phyloP scores from a whole-genome alignment of 768 basidiomycete species.

The Dacryopinax primogenitus region DNA sequence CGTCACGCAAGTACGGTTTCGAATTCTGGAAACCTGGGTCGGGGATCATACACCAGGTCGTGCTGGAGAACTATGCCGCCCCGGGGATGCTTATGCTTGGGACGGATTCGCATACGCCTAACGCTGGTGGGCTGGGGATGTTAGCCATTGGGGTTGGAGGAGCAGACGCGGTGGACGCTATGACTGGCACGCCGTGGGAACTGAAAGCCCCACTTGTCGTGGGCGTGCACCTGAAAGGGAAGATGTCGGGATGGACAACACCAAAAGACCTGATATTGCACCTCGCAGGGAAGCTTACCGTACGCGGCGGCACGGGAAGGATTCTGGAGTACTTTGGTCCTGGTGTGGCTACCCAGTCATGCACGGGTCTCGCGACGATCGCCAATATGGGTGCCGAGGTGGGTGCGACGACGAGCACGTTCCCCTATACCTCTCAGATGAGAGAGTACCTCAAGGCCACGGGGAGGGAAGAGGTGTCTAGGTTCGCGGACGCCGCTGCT shows the following conservation, averaged over 20 bases:
- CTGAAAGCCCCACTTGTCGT: slow-evolving; percentile 78
- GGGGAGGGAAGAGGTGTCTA: slow-evolving; percentile 71
- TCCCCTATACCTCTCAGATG: slow-evolving; percentile 91
- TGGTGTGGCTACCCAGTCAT: slow-evolving; percentile 77
- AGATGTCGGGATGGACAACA: slow-evolving; percentile 81
- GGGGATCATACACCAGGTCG: slow-evolving; percentile 94
- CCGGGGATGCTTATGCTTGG: slow-evolving; percentile 89
- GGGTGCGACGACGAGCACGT: slow-evolving; percentile 98
- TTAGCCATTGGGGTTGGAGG: slow-evolving; percentile 98
- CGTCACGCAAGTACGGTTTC: slow-evolving; percentile 52
- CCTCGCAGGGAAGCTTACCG: slow-evolving; percentile 86
- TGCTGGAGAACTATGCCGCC: slow-evolving; percentile 93
- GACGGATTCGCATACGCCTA: slow-evolving; percentile 96
- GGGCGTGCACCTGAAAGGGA: slow-evolving; percentile 80
- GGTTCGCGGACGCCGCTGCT: slow-evolving; percentile 75
- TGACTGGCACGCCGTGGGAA: slow-evolving; percentile 98
- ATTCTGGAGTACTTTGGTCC: slow-evolving; percentile 96
- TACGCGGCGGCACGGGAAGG: slow-evolving; percentile 86
- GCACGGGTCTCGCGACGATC: slow-evolving; percentile 90
- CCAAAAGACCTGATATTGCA: slow-evolving; percentile 94
- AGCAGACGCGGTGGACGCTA: slow-evolving; percentile 94
- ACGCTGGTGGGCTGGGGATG: slow-evolving; percentile 92
- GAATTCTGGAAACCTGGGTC: slow-evolving; percentile 97
- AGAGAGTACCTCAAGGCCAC: slow-evolving; percentile 80
- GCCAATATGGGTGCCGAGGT: slow-evolving; percentile 99